Conservation (phyloP, 1,284 basidiomycete genomes). For the Trametes sp. region DNA sequence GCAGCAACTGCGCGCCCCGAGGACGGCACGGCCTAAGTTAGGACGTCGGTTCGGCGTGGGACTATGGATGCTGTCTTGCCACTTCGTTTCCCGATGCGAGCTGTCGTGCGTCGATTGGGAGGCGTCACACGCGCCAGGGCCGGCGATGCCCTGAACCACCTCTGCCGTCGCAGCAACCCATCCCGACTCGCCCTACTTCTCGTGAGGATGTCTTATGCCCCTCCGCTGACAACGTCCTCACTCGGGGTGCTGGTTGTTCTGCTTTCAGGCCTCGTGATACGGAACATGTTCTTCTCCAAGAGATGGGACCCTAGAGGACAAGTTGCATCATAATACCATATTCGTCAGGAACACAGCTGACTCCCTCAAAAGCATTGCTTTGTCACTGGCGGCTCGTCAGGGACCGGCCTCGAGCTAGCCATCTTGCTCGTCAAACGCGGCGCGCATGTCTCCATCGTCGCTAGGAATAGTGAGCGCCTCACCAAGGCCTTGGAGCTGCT, state of each 20-base stretch:
- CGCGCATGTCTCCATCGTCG: slow-evolving; percentile 85
- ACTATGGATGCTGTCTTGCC: not conserved
- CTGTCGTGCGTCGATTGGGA: not conserved
- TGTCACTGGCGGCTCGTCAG: slow-evolving; percentile 80
- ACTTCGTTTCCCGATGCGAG: not conserved
- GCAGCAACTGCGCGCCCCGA: no score
- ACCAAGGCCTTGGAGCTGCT: slow-evolving; percentile 65
- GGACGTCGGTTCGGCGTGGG: not conserved
- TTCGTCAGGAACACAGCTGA: no score
- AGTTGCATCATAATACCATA: slow-evolving; percentile 28
- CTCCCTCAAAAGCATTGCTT: slow-evolving; percentile 65
- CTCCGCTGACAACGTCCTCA: not conserved
- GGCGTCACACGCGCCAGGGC: not conserved
- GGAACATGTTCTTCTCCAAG: slow-evolving; percentile 13
- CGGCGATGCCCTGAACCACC: not conserved
- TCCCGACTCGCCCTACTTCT: not conserved
- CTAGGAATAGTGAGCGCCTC: slow-evolving; percentile 69
- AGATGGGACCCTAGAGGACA: slow-evolving; percentile 44
- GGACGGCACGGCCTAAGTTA: no score
- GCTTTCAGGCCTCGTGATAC: not conserved
- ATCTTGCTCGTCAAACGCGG: slow-evolving; percentile 73
- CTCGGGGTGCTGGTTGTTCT: not conserved
- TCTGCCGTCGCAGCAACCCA: no score
- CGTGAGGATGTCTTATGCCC: not conserved
- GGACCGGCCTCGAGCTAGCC: slow-evolving; percentile 81